Percentiles rank a stretch among this genome's conserved stretches.
phyloP scores from a whole-genome alignment of 768 basidiomycete genomes.

The Psilocybe tampanensis region DNA sequence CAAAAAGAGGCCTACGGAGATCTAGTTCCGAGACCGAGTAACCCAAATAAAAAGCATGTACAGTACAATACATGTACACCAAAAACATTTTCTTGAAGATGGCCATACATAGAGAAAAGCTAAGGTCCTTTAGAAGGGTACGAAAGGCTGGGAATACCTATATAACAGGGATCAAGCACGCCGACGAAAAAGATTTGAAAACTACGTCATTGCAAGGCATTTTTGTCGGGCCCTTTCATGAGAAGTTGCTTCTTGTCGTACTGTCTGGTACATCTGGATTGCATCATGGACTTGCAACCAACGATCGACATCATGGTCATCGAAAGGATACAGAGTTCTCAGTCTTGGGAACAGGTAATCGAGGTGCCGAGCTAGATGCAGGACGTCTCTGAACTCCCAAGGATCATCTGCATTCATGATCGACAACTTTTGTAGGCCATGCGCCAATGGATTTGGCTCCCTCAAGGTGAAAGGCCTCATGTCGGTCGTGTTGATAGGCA shows the following conservation, averaged over 20 bases:
- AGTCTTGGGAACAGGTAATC: conserved; percentile 28
- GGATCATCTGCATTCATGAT: conserved; percentile 25
- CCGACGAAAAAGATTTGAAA: neutral
- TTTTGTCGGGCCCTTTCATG: neutral
- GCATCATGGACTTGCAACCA: conserved; percentile 31
- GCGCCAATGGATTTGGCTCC: conserved; percentile 10
- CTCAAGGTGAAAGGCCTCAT: conserved; percentile 15
- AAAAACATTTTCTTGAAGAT: no score
- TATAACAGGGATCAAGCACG: no score
- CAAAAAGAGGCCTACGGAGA: neutral
- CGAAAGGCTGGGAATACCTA: neutral
- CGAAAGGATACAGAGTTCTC: conserved; percentile 17
- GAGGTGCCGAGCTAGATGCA: conserved; percentile 27
- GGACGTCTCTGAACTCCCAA: conserved; percentile 25
- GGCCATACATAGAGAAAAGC: no score
- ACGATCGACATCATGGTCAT: conserved; percentile 22
- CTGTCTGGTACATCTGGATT: conserved; percentile 30
- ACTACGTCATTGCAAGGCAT: neutral
- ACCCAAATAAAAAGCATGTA: neutral
- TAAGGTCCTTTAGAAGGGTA: neutral
- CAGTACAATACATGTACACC: neutral
- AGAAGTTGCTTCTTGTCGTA: conserved; percentile 25
- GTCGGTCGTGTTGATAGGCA: conserved; percentile 25
- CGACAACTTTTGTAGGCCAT: conserved; percentile 22
- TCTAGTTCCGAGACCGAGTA: neutral